Conservation (phyloP, 371 early-diverging fungal genomes). For the Batrachochytrium dendrobatidis region DNA sequence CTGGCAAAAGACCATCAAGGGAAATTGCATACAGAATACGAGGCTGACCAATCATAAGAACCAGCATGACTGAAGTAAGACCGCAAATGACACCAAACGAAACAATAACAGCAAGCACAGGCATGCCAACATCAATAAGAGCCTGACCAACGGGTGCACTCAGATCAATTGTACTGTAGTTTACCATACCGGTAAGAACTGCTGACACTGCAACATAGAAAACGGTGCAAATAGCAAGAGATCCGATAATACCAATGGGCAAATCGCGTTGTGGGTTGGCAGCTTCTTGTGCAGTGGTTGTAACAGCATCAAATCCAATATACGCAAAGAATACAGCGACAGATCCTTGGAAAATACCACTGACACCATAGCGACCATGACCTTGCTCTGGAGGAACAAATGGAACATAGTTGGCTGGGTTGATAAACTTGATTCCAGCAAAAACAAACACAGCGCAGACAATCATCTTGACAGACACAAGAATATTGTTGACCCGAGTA, state of each 20-base stretch:
- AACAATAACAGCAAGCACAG: slow-evolving; percentile 54
- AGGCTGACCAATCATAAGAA: slow-evolving; percentile 70
- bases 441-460: slow-evolving; percentile 76
- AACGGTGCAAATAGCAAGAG: slow-evolving; percentile 64
- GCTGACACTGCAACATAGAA: slow-evolving; percentile 64
- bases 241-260: slow-evolving; percentile 79
- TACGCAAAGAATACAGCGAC: slow-evolving; percentile 85
- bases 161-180: slow-evolving; percentile 43
- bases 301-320: slow-evolving; percentile 84
- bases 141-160: slow-evolving; percentile 63
- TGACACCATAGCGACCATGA: slow-evolving; percentile 15
- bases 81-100: slow-evolving; percentile 68
- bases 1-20: slow-evolving; percentile 72
- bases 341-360: slow-evolving; percentile 62
- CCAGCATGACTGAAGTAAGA: slow-evolving; percentile 69
- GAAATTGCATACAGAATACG: slow-evolving; percentile 86
- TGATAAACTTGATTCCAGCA: slow-evolving; percentile 52
- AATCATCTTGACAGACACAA: slow-evolving; percentile 66
- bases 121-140: slow-evolving; percentile 38
- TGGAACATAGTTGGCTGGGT: slow-evolving; percentile 62
- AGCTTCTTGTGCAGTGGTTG: slow-evolving; percentile 82
- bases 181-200: slow-evolving; percentile 67
- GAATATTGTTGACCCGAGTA: slow-evolving; percentile 57
- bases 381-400: slow-evolving; percentile 62
- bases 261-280: slow-evolving; percentile 73